These are phyloP conservation scores for Boletus coccyginus DNA, from an alignment of 768 basidiomycete genomes.

Conservation along the genomic window DNA sequence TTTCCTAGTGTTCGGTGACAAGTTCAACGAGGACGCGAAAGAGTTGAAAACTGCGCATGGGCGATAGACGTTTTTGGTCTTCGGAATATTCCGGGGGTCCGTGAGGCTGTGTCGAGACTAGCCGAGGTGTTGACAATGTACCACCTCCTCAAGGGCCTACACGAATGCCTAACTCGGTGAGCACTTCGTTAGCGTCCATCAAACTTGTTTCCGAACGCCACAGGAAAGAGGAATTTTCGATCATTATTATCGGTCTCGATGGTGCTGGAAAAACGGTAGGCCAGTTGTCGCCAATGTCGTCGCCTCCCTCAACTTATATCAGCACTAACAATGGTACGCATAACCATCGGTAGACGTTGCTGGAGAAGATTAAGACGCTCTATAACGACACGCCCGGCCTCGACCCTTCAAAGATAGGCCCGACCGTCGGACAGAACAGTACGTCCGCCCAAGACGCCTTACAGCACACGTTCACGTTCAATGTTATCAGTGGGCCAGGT, in stretches of 20 bases:
- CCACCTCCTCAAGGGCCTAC: conserved; percentile 88
- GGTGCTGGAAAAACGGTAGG: conserved; percentile 88
- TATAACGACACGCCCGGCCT: conserved; percentile 87
- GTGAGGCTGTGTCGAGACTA: no score
- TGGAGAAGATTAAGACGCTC: conserved; percentile 92
- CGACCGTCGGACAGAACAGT: conserved; percentile 99
- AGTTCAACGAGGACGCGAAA: no score
- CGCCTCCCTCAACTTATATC: not conserved
- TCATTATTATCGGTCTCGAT: conserved; percentile 92
- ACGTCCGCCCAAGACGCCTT: conserved; percentile 27
- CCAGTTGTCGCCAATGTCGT: no score
- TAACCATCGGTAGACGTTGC: conserved; percentile 54
- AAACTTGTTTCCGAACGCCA: conserved; percentile 3
- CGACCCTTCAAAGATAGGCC: conserved; percentile 90
- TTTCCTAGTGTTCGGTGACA: no score
- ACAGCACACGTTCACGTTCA: not conserved
- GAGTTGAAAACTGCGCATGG: no score
- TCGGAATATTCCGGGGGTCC: no score
- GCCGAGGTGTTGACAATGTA: conserved; percentile 56
- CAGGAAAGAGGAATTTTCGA: conserved; percentile 88
- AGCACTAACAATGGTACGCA: not conserved
- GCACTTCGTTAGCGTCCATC: not conserved
- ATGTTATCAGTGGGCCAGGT: conserved; percentile 78
- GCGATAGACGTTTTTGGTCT: no score
- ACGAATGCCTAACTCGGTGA: conserved; percentile 85